A percentile compares a stretch with the other conserved stretches of the same genome.
These are phyloP conservation scores for Globisporangium irregulare DNA, from an alignment of 352 stramenopile genomes.

Conservation along the genomic window DNA sequence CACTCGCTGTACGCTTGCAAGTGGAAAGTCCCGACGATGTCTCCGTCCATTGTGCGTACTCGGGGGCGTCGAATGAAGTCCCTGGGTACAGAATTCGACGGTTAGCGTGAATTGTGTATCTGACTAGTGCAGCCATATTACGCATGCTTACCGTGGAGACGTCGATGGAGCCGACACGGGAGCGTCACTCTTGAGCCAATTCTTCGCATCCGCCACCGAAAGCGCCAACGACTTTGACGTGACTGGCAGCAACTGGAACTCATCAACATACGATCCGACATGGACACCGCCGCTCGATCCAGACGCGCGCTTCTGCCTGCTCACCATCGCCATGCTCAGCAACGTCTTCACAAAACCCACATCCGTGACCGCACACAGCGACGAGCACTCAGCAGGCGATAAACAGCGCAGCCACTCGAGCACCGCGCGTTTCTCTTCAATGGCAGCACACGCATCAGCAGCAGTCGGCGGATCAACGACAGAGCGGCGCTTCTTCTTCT, in stretches of 20 bases:
- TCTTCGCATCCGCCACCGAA: conserved; percentile 5
- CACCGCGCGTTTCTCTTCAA: conserved; percentile 32
- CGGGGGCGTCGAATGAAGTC: conserved; percentile 58
- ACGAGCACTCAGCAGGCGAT: conserved; percentile 42
- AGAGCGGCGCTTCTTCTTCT: conserved; percentile 17
- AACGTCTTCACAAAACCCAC: conserved; percentile 76
- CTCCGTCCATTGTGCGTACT: conserved; percentile 44
- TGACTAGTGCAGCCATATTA: background rate
- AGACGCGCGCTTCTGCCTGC: conserved; percentile 4
- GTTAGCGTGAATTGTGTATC: background rate
- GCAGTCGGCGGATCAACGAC: background rate
- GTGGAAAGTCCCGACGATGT: conserved; percentile 52
- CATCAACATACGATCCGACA: conserved; percentile 15
- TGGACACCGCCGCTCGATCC: background rate
- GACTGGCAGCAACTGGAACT: conserved; percentile 15
- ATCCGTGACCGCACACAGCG: conserved; percentile 63
- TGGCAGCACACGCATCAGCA: background rate
- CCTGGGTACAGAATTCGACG: conserved; percentile 14
- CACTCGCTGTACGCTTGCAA: conserved; percentile 40
- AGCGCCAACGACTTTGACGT: conserved; percentile 8
- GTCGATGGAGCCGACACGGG: background rate
- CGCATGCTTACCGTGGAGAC: background rate
- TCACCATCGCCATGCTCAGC: conserved; percentile 58
- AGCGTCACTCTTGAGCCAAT: conserved; percentile 11
- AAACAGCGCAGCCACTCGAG: conserved; percentile 52